Base-by-base conservation (phyloP, 768 basidiomycete species). In the Kwoniella bestiolae region DNA sequence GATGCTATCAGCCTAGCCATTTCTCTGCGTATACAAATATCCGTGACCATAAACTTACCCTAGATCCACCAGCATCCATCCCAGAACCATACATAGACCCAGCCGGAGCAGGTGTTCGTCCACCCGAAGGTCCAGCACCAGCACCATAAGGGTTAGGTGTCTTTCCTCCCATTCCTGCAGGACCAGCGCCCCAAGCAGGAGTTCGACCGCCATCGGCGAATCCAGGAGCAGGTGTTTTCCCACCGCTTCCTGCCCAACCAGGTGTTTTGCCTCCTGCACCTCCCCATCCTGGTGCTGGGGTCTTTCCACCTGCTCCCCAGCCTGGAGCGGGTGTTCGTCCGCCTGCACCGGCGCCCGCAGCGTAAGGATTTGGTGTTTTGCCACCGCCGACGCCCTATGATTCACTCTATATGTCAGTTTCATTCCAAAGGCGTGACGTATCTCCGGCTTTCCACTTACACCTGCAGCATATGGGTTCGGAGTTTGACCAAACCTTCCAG, bases 391-490 rank as follows among this genome's bases (percentile, higher is more conserved):
- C 45, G 56, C 31, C 66, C 49, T 50, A 31, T 8, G 35, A 32
- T n/a, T n/a, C n/a, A n/a, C n/a, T n/a, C 25, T 7, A 2, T 4
- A 31, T 28, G 28, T 51, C 31, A 60, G 32, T 5, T 32, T 21
- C n/a, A 29, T 38, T n/a, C n/a, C n/a, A n/a, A n/a, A n/a, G n/a
- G n/a, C n/a, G n/a, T n/a, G n/a, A n/a, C n/a, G n/a, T n/a, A n/a
- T n/a, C n/a, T n/a, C n/a, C 45, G 25, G n/a, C 29, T 46, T 12
- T n/a, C 7, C 14, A 64, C 63, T 64, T 32, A 52, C 56, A 38
- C 68, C 70, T 38, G 53, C 50, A 12, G 83, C 84, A 62, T 90
- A 89, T 0, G 89, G 89, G 77, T 90, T 91, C 3, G 90, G 90
- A 2, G 90, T 91, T 60, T 86, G 82, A 29, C 87, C 86, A 45